Evolutionary conservation across 305 asterid species (phyloP).

Genomic region (Vinca major): DNA sequence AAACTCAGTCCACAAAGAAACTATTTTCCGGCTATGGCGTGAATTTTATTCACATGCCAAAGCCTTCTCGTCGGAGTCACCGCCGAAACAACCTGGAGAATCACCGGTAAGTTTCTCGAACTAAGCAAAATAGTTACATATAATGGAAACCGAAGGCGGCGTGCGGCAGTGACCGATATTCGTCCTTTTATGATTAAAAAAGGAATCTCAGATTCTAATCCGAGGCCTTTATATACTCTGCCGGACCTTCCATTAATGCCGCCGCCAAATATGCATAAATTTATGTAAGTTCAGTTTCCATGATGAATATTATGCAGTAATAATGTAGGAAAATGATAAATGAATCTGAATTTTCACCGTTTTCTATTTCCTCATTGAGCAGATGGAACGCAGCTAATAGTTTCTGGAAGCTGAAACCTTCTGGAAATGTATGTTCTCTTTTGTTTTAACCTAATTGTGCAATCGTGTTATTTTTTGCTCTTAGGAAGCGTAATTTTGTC

Average conservation of each 20-base stretch:
- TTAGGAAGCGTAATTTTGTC: not conserved
- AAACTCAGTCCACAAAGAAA: too few species aligned
- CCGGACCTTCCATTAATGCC: not conserved
- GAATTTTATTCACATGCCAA: not conserved
- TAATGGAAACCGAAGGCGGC: not conserved
- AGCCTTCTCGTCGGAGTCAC: not conserved
- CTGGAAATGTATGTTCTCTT: slow-evolving; percentile 8
- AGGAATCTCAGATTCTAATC: not conserved
- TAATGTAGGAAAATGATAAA: not conserved
- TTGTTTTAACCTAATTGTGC: not conserved
- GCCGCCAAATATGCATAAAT: slow-evolving; percentile 7
- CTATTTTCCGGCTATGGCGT: too few species aligned
- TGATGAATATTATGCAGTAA: not conserved
- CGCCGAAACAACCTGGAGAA: not conserved
- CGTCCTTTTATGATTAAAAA: not conserved
- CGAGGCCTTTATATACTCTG: slow-evolving; percentile 6
- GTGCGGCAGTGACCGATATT: not conserved
- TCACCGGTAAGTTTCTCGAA: not conserved
- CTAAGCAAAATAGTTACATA: not conserved
- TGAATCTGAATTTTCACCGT: not conserved
- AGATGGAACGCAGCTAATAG: slow-evolving; percentile 15
- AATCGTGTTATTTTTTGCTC: not conserved
- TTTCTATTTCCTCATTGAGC: slow-evolving; percentile 5
- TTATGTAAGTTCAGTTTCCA: slow-evolving; percentile 9
- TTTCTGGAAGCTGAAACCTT: slow-evolving; percentile 2